Percentiles rank a stretch among this genome's conserved stretches.
phyloP scores from a whole-genome alignment of 176 grass and related monocot genomes.

The Bothriochloa decipiens region DNA sequence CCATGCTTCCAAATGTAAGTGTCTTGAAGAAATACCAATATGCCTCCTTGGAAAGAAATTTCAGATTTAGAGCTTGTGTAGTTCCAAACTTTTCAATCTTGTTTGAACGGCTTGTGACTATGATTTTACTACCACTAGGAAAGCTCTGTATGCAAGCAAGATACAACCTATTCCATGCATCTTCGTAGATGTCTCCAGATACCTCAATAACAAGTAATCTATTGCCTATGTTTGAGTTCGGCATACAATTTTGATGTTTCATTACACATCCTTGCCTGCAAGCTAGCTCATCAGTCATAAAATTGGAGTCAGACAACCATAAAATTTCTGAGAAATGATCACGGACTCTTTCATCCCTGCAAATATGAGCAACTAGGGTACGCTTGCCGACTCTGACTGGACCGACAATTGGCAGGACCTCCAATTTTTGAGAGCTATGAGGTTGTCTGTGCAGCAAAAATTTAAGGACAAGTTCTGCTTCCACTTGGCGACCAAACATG shows the following conservation, averaged over 20 bases:
- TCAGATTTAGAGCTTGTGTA: too few relatives aligned
- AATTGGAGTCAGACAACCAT: background rate
- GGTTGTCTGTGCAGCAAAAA: background rate
- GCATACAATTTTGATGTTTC: background rate
- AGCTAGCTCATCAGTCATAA: background rate
- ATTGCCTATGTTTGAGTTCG: too few relatives aligned
- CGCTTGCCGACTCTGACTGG: conserved; percentile 11
- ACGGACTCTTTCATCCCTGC: conserved; percentile 29
- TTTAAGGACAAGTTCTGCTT: background rate
- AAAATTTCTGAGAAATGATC: conserved; percentile 18
- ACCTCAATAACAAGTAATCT: too few relatives aligned
- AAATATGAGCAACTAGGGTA: conserved; percentile 34
- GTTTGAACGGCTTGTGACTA: too few relatives aligned
- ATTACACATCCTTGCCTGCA: background rate
- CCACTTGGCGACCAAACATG: conserved; percentile 3
- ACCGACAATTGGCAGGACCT: conserved; percentile 3
- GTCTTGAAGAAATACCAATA: too few relatives aligned
- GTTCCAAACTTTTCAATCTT: too few relatives aligned
- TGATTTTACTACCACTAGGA: too few relatives aligned
- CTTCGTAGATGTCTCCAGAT: too few relatives aligned
- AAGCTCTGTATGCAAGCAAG: too few relatives aligned
- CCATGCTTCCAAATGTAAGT: too few relatives aligned
- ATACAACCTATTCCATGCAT: too few relatives aligned
- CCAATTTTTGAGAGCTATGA: background rate
- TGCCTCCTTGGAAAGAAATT: too few relatives aligned